Evolutionary conservation across 306 rosid genomes (phyloP).

Genomic region (Amphicarpaea edgeworthii): DNA sequence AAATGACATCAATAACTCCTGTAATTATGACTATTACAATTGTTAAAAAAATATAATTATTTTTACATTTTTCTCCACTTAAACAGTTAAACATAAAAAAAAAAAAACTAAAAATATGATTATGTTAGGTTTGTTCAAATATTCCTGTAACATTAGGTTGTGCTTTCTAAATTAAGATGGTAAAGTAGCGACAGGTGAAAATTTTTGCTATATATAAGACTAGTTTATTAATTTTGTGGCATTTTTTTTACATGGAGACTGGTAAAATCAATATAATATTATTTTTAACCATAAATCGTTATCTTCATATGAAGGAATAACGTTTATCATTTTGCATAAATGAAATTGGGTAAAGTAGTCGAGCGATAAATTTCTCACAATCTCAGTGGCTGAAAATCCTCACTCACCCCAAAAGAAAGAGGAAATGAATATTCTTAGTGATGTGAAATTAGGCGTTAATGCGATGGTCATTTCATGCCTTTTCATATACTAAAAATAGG

Average conservation of each 20-base stretch:
- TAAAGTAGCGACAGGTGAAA: neutral
- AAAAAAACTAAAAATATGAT: neutral
- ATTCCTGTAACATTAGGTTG: neutral
- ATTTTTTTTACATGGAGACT: constrained; percentile 11
- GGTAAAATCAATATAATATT: neutral
- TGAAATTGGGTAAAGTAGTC: constrained; percentile 4
- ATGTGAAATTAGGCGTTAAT: constrained; percentile 19
- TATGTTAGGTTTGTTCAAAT: constrained; percentile 9
- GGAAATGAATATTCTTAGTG: constrained; percentile 2
- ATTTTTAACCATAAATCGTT: constrained; percentile 31
- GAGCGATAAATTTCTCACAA: neutral
- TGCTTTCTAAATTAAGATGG: constrained; percentile 13
- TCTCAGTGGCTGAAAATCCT: neutral
- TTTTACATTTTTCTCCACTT: constrained; percentile 3
- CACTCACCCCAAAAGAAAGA: constrained; percentile 7
- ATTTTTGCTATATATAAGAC: neutral
- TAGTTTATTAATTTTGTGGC: neutral
- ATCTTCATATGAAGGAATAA: neutral
- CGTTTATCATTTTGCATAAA: neutral
- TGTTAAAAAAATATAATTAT: neutral
- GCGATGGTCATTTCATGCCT: constrained; percentile 26
- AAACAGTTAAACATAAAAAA: too few species aligned
- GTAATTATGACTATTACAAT: neutral
- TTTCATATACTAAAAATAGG: constrained; percentile 13
- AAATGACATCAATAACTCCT: constrained; percentile 1